Conservation (phyloP, 2,329 filamentous ascomycete genomes). For the Paecilomyces sp. region DNA sequence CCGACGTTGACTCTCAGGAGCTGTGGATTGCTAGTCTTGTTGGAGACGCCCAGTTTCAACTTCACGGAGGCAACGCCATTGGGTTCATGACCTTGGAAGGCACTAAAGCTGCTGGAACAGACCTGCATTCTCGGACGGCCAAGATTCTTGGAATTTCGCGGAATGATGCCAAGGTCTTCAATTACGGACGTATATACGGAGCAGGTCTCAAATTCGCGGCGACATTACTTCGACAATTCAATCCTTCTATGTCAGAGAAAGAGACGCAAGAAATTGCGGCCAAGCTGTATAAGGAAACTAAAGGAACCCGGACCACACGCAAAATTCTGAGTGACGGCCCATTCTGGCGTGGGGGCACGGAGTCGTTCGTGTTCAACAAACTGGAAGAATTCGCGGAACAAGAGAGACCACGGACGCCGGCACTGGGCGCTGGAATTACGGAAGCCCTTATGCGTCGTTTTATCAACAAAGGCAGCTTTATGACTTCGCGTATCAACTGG, state of each 20-base stretch:
- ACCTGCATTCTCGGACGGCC: constrained; percentile 90
- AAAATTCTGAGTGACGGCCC: constrained; percentile 63
- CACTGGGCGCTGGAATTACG: constrained; percentile 90
- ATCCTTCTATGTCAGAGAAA: constrained; percentile 70
- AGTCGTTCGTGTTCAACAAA: constrained; percentile 97
- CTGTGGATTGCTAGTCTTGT: constrained; percentile 96
- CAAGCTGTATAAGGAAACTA: constrained; percentile 80
- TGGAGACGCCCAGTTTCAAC: constrained; percentile 86
- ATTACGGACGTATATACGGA: constrained; percentile 98
- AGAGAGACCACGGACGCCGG: constrained; percentile 80
- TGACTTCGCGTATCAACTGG: constrained; percentile 98
- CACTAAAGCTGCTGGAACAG: constrained; percentile 86
- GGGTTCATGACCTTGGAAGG: constrained; percentile 99
- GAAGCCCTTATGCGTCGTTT: constrained; percentile 86
- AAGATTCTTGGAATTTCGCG: constrained; percentile 86
- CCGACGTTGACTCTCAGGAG: constrained; percentile 95
- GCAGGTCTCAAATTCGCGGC: constrained; percentile 90
- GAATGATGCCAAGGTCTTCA: constrained; percentile 96
- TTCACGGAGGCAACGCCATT: constrained; percentile 94
- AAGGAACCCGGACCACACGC: constrained; percentile 75
- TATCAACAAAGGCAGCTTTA: constrained; percentile 81
- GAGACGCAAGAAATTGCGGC: constrained; percentile 70
- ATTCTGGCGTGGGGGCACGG: constrained; percentile 95
- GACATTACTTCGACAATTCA: constrained; percentile 87
- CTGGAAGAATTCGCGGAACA: constrained; percentile 97